Evolutionary conservation across 2,329 filamentous ascomycete species (phyloP), one percentile per base, ranked within the genome.

Genomic region (Apiospora koreana): DNA sequence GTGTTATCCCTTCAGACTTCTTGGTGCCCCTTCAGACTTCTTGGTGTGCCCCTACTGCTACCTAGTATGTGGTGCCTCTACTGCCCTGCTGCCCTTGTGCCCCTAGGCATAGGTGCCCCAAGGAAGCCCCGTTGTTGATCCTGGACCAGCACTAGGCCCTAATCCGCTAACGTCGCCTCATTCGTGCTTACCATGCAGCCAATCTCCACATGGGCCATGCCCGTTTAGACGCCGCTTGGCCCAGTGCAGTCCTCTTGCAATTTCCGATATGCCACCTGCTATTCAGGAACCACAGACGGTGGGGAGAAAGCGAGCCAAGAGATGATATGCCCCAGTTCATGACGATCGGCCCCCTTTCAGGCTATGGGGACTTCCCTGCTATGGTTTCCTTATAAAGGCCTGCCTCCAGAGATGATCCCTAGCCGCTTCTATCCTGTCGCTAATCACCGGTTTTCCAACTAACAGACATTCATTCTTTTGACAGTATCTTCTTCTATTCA

Each of bases 261-360:
- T 68, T 68, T 68, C 66, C 66, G 45, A 23, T 41, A 68, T 48
- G 43, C 42, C 66, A 38, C 45, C 66, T 68, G 65, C 42, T 45
- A 67, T 62, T 62, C 54, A 62, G 54, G 54, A 58, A 62, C 54
- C 65, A 46, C 65, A 67, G 42, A 67, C 65, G 42, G 45, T 46
- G 65, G 65, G 65, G 45, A 45, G 25, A 46, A 45, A 43, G 23
- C 65, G 65, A 48, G 66, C 66, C 66, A 68, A 62, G 54, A 68
- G 66, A 68, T 68, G 43, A 50, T 38, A 42, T 16, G 18, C 45
- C 46, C 66, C 66, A 68, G 45, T 38, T 25, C 42, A 46, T 67
- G 65, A 67, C 65, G 65, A 67, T 67, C 65, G 41, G 42, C 65
- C 65, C 65, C 65, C 31, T 67, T 18, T 46, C 65, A 46, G 65